A percentile compares a stretch with the other conserved stretches of the same genome.
Evolutionary conservation across 495 filamentous ascomycete genomes (phyloP).

Genomic region (Aspergillus asperescens): DNA sequence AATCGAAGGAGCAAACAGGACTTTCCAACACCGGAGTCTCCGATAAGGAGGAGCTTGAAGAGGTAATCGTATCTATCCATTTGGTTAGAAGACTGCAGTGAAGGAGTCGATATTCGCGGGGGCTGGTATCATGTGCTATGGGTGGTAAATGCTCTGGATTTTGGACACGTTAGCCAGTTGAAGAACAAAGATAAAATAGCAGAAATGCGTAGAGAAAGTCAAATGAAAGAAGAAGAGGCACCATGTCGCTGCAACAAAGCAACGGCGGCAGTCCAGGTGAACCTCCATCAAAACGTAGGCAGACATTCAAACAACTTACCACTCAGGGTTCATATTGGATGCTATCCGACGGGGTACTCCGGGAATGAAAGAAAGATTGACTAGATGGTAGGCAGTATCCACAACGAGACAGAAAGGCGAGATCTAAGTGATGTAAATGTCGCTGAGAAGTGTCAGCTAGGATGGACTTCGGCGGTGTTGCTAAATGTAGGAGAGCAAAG

Average conservation of each 20-base stretch:
- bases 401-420: background rate
- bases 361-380: background rate
- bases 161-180: conserved; percentile 4
- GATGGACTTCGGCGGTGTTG: conserved; percentile 25
- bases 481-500: conserved; percentile 31
- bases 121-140: background rate
- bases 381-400: background rate
- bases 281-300: conserved; percentile 8
- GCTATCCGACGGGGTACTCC: conserved; percentile 1
- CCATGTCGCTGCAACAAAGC: conserved; percentile 1
- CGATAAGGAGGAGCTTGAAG: conserved; percentile 99
- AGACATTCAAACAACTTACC: conserved; percentile 54
- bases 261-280: background rate
- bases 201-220: background rate
- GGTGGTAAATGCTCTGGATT: conserved; percentile 20
- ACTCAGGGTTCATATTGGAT: conserved; percentile 89
- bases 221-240: background rate
- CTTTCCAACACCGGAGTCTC: conserved; percentile 99
- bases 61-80: conserved; percentile 93
- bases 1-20: conserved; percentile 96
- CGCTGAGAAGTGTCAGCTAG: conserved; percentile 15
- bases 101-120: background rate
- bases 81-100: conserved; percentile 25
- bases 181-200: background rate
- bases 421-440: conserved; percentile 12